Evolutionary conservation across 2,329 filamentous ascomycete genomes (phyloP).

Genomic region (Aspergillus hiratsukae): DNA sequence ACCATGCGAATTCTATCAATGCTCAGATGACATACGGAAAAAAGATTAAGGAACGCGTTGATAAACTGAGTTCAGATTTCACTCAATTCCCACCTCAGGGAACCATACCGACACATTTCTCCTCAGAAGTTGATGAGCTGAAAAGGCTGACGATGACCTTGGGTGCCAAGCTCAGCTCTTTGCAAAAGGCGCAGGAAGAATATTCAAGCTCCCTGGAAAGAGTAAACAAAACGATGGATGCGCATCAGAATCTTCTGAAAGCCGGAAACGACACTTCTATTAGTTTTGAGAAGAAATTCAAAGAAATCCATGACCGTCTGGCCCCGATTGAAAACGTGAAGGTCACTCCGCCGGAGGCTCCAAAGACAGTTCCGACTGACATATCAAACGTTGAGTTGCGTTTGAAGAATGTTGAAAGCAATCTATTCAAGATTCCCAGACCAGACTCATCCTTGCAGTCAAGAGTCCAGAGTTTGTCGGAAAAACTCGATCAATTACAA

Average conservation of each 20-base stretch:
- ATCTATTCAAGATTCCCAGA: background rate
- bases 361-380: background rate
- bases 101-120: background rate
- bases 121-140: background rate
- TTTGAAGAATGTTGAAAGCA: background rate
- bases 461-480: slow-evolving; percentile 2
- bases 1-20: slow-evolving; percentile 2
- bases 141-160: background rate
- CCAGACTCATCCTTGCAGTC: background rate
- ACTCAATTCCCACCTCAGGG: background rate
- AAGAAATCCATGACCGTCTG: background rate
- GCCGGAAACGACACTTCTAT: background rate
- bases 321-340: background rate
- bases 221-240: slow-evolving; percentile 1
- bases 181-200: slow-evolving; percentile 3
- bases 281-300: background rate
- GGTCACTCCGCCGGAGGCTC: background rate
- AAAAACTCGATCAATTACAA: slow-evolving; percentile 8
- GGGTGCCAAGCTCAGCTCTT: slow-evolving; percentile 1
- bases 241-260: slow-evolving; percentile 1
- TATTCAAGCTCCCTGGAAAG: slow-evolving; percentile 1
- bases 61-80: background rate
- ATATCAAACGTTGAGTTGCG: background rate
- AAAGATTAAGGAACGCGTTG: background rate
- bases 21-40: background rate